phyloP scores from a whole-genome alignment of 2,329 filamentous ascomycete species.

The Talaromyces sp. region DNA sequence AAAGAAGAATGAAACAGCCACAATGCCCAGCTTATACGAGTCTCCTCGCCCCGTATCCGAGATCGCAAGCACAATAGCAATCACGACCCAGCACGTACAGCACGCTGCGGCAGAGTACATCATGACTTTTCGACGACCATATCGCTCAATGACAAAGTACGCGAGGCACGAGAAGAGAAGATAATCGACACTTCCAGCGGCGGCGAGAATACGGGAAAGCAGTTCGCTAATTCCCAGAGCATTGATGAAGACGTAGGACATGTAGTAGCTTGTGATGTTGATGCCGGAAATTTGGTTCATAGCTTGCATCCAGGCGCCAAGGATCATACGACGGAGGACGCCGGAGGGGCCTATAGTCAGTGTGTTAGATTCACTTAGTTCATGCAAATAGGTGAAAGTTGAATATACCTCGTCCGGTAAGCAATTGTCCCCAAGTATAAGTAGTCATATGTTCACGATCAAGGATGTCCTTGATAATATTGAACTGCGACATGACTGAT shows the following conservation, averaged over 20 bases:
- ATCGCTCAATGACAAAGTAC: constrained; percentile 49
- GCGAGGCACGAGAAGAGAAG: constrained; percentile 43
- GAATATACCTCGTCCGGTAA: constrained; percentile 36
- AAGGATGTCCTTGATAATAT: constrained; percentile 35
- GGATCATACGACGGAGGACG: constrained; percentile 43
- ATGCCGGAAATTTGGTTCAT: constrained; percentile 39
- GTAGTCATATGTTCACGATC: constrained; percentile 46
- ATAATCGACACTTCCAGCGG: constrained; percentile 48
- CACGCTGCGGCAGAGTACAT: constrained; percentile 49
- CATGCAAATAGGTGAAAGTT: neutral
- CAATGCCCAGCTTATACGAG: constrained; percentile 44
- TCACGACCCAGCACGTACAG: constrained; percentile 49
- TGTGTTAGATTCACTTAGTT: neutral
- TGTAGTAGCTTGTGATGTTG: constrained; percentile 38
- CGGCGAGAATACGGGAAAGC: constrained; percentile 43
- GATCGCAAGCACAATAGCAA: constrained; percentile 44
- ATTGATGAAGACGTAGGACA: constrained; percentile 44
- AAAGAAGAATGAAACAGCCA: constrained; percentile 44
- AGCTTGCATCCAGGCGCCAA: constrained; percentile 45
- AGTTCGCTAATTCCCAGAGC: constrained; percentile 38
- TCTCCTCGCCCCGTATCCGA: constrained; percentile 24
- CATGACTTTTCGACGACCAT: constrained; percentile 49
- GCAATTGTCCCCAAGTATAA: constrained; percentile 46
- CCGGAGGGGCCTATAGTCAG: constrained; percentile 31
- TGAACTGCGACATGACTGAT: constrained; percentile 11